These are phyloP conservation scores for Lasiosphaeriaceae sp. DNA, from an alignment of 495 filamentous ascomycete genomes.

Conservation along the genomic window DNA sequence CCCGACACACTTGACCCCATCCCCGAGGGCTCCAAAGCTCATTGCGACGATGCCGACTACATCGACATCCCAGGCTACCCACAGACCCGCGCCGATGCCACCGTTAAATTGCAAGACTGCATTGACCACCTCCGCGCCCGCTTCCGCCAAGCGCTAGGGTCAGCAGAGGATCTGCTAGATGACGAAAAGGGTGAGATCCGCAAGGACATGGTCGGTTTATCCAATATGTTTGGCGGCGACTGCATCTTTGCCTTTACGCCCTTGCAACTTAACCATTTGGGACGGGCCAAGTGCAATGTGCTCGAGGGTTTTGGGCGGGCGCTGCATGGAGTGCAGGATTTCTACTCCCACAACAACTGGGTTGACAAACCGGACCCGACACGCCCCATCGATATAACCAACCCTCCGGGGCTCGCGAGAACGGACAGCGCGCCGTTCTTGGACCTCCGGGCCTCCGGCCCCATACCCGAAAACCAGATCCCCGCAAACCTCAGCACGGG, in stretches of 20 bases:
- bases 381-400: slow-evolving; percentile 17
- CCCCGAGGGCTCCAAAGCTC: slow-evolving; percentile 25
- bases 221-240: slow-evolving; percentile 14
- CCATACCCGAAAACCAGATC: slow-evolving; percentile 18
- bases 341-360: slow-evolving; percentile 31
- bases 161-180: slow-evolving; percentile 14
- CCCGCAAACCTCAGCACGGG: slow-evolving; percentile 25
- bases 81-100: slow-evolving; percentile 17
- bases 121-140: slow-evolving; percentile 25
- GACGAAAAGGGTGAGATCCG: slow-evolving; percentile 16
- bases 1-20: slow-evolving; percentile 27
- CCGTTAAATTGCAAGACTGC: slow-evolving; percentile 19
- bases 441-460: slow-evolving; percentile 13
- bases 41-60: slow-evolving; percentile 30
- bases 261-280: slow-evolving; percentile 14
- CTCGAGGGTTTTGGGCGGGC: slow-evolving; percentile 23
- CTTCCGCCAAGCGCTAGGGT: slow-evolving; percentile 18
- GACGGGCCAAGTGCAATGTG: slow-evolving; percentile 22
- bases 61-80: slow-evolving; percentile 26
- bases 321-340: slow-evolving; percentile 25
- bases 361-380: slow-evolving; percentile 16
- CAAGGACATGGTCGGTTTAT: slow-evolving; percentile 15
- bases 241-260: slow-evolving; percentile 22
- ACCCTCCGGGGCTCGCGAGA: slow-evolving; percentile 22
- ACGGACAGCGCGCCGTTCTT: slow-evolving; percentile 22